Evolutionary conservation across 2,329 filamentous ascomycete genomes (phyloP), one percentile per base, ranked within the genome.

Genomic region (Fusarium sp.): DNA sequence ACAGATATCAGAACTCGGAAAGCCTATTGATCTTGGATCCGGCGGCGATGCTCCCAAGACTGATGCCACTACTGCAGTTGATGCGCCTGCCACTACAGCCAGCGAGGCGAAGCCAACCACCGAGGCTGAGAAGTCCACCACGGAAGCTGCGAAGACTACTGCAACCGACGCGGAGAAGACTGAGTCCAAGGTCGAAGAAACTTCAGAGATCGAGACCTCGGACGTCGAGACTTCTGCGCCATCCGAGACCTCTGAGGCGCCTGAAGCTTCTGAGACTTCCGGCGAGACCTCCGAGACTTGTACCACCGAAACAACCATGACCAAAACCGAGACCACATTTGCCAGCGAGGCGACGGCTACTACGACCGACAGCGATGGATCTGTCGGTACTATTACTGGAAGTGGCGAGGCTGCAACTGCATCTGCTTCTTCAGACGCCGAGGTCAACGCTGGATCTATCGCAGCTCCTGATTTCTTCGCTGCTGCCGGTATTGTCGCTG

Each of bases 21-120:
- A 59, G 13, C 67, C 63, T 20, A 57, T 70, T 27, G 63, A 68
- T 20, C 47, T 56, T 4, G 67, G 55, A 5, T 24, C 57, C n/a
- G 52, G 55, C n/a, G 42, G 10, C 2, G 67, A 24, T 11, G 27
- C 49, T 10, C 49, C 67, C 13, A 64, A 56, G 22, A 58, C 57
- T 6, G 47, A 47, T 34, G 34, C 55, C 14, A 61, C 41, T 20
- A 69, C 66, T 3, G n/a, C 12, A 3, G 32, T 52, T 2, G 13
- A 20, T 6, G 25, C n/a, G 10, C 54, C 48, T 2, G 9, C 40
- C 27, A 58, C 48, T 9, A 57, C 47, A 3, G 42, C 8, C 7
- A 13, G 29, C 2, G 41, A 49, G 29, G 34, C 5, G 8, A 68
- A 64, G 13, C 49, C 37, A 11, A 69, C 53, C 11, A 60, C 42